Percentiles rank a stretch among this genome's conserved stretches.
These are phyloP conservation scores for Lactarius hatsudake DNA, from an alignment of 768 basidiomycete species.

Conservation along the genomic window DNA sequence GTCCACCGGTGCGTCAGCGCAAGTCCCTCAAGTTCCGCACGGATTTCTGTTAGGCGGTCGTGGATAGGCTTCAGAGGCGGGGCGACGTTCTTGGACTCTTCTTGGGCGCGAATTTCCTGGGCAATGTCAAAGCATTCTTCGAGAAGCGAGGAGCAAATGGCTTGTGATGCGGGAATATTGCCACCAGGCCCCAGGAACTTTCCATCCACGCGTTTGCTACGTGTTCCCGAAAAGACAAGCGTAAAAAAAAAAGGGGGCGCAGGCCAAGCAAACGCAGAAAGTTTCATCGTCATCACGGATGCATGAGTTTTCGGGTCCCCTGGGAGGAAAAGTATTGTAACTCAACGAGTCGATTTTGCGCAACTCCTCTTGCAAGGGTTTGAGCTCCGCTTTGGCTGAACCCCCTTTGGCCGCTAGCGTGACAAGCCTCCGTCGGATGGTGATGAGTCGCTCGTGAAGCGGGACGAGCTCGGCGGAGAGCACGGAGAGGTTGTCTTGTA, in stretches of 20 bases:
- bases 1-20: constrained; percentile 97
- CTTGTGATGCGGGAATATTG: constrained; percentile 87
- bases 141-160: constrained; percentile 84
- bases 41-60: constrained; percentile 83
- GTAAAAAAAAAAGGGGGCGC: constrained; percentile 27
- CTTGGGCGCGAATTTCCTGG: constrained; percentile 92
- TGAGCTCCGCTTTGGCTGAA: constrained; percentile 80
- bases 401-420: constrained; percentile 86
- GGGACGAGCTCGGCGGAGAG: constrained; percentile 89
- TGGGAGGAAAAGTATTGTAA: constrained; percentile 33
- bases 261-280: background rate
- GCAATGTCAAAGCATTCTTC: constrained; percentile 96
- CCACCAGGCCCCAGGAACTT: constrained; percentile 93
- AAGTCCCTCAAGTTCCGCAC: constrained; percentile 85
- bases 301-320: constrained; percentile 7
- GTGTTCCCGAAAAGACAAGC: constrained; percentile 22
- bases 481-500: constrained; percentile 84
- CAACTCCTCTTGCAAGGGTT: constrained; percentile 87
- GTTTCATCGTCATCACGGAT: background rate
- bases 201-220: constrained; percentile 88
- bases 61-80: constrained; percentile 87
- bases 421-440: constrained; percentile 83
- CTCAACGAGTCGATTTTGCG: constrained; percentile 95
- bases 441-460: constrained; percentile 85
- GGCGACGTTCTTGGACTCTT: constrained; percentile 85